phyloP scores from a whole-genome alignment of 352 stramenopile species.

The Phytophthora quininea region DNA sequence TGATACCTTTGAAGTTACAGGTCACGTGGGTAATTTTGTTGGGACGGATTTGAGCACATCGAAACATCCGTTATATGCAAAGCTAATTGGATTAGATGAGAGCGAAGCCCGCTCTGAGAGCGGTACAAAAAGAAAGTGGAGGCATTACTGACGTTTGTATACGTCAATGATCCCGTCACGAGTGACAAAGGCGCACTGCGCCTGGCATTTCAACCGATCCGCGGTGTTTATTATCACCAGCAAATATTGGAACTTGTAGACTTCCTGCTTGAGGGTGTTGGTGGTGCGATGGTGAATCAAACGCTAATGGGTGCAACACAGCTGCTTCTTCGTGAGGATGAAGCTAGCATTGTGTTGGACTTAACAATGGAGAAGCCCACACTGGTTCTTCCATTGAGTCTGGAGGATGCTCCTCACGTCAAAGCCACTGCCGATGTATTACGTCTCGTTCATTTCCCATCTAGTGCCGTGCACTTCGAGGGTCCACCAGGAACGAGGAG shows the following conservation, averaged over 20 bases:
- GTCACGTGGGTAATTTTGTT: conserved; percentile 77
- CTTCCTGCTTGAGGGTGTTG: conserved; percentile 83
- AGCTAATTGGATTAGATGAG: conserved; percentile 69
- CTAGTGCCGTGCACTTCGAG: conserved; percentile 59
- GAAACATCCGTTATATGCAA: conserved; percentile 71
- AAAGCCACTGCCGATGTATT: conserved; percentile 64
- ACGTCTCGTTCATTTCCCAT: conserved; percentile 63
- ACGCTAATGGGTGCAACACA: conserved; percentile 77
- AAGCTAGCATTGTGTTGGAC: conserved; percentile 58
- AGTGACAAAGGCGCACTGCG: conserved; percentile 51
- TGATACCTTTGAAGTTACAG: conserved; percentile 39
- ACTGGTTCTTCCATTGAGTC: conserved; percentile 66
- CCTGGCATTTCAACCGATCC: conserved; percentile 67
- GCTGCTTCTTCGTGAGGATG: conserved; percentile 67
- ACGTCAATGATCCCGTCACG: conserved; percentile 21
- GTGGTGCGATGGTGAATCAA: conserved; percentile 73
- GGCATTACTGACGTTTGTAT: conserved; percentile 31
- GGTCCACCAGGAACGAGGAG: conserved; percentile 37
- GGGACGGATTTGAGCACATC: conserved; percentile 71
- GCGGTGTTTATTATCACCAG: conserved; percentile 88
- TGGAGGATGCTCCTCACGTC: conserved; percentile 58
- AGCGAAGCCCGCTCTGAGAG: conserved; percentile 22
- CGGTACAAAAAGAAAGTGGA: conserved; percentile 13
- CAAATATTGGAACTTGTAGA: conserved; percentile 83
- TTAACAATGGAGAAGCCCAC: conserved; percentile 65